Evolutionary conservation across 805 yeast genomes (phyloP).

Genomic region (Metschnikowia drakensbergensis): DNA sequence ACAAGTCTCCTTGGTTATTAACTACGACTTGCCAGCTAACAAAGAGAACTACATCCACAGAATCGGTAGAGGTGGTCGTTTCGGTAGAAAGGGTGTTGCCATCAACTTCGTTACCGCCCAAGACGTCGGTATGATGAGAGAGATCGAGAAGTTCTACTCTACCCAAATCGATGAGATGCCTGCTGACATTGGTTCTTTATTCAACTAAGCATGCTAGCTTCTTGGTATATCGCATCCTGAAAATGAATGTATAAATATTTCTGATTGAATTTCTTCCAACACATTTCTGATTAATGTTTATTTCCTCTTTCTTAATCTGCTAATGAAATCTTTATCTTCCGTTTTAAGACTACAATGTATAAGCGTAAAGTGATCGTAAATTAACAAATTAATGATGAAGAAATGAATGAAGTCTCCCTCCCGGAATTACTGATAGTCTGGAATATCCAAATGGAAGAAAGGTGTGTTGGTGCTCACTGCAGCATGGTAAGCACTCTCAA

Average conservation of each 20-base stretch:
- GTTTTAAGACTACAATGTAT: not conserved
- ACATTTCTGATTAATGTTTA: too few species aligned
- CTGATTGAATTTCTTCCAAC: not conserved
- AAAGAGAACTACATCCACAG: slow-evolving; percentile 95
- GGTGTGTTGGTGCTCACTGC: slow-evolving; percentile 65
- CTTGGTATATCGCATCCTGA: not conserved
- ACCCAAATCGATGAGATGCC: slow-evolving; percentile 95
- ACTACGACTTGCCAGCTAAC: slow-evolving; percentile 87
- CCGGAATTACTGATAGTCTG: slow-evolving; percentile 39
- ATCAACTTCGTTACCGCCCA: slow-evolving; percentile 85
- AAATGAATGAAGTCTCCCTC: not conserved
- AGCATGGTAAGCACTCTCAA: slow-evolving; percentile 45
- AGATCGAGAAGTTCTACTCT: slow-evolving; percentile 84
- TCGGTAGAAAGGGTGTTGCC: slow-evolving; percentile 98
- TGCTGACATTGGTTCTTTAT: slow-evolving; percentile 54
- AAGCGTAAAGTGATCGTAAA: not conserved
- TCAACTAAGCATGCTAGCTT: slow-evolving; percentile 26
- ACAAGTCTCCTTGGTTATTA: slow-evolving; percentile 91
- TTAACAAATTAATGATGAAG: not conserved
- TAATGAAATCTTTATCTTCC: not conserved
- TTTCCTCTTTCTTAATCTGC: not conserved
- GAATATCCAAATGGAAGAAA: slow-evolving; percentile 76
- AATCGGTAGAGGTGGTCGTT: slow-evolving; percentile 98
- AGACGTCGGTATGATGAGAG: slow-evolving; percentile 72
- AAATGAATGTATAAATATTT: slow-evolving; percentile 3